Conservation (phyloP, 148 eudicot genomes). For the Tetragonia tetragonoides region DNA sequence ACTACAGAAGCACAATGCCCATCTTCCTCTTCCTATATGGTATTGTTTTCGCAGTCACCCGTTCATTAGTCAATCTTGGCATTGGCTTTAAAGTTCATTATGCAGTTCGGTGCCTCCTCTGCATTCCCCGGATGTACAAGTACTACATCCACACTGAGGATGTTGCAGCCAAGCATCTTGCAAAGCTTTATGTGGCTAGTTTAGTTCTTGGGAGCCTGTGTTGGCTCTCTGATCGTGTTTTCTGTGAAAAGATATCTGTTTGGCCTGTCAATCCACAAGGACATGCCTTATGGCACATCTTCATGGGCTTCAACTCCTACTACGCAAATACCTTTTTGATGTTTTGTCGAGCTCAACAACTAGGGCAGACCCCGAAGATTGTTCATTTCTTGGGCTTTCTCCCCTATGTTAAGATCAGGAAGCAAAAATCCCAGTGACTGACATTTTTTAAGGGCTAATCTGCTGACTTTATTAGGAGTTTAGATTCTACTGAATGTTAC, state of each 20-base stretch:
- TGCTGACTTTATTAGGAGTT: neutral
- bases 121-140: constrained; percentile 83
- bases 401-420: constrained; percentile 71
- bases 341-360: constrained; percentile 82
- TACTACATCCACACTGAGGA: constrained; percentile 58
- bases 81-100: constrained; percentile 62
- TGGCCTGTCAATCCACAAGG: constrained; percentile 72
- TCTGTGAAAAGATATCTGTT: constrained; percentile 44
- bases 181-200: constrained; percentile 51
- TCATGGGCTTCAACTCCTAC: constrained; percentile 72
- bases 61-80: constrained; percentile 47
- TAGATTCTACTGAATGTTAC: neutral
- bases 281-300: constrained; percentile 72
- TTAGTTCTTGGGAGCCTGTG: constrained; percentile 46
- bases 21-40: constrained; percentile 69
- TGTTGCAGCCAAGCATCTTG: constrained; percentile 57
- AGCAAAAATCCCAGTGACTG: constrained; percentile 55
- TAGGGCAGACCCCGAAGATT: constrained; percentile 57
- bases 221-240: constrained; percentile 61
- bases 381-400: constrained; percentile 50
- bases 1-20: constrained; percentile 79
- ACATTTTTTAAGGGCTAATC: neutral
- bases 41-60: constrained; percentile 49
- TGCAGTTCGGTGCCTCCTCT: constrained; percentile 57
- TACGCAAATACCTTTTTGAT: constrained; percentile 71